These are phyloP conservation scores for Penicillium roqueforti DNA, from an alignment of 495 filamentous ascomycete genomes.

Conservation along the genomic window DNA sequence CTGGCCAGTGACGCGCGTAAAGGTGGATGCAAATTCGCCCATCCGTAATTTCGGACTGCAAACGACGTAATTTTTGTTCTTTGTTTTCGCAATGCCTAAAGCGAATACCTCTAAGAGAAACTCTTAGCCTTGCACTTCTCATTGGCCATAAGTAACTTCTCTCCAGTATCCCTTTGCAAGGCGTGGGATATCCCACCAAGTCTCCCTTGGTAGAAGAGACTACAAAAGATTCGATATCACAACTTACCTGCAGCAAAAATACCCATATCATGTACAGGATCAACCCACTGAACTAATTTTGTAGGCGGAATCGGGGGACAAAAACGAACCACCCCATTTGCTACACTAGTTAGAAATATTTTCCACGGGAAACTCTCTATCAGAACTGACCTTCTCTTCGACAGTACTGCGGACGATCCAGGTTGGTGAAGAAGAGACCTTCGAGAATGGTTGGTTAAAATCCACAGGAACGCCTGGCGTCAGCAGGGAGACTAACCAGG, in stretches of 20 bases:
- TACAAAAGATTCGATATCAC: no score
- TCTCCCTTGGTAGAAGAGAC: background rate
- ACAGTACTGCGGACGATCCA: slow-evolving; percentile 18
- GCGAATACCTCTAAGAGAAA: slow-evolving; percentile 11
- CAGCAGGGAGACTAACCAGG: slow-evolving; percentile 9
- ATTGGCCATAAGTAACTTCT: no score
- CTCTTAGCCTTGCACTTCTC: no score
- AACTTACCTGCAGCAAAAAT: slow-evolving; percentile 19
- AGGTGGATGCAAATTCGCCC: slow-evolving; percentile 10
- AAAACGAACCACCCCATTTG: slow-evolving; percentile 18
- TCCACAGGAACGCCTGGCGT: no score
- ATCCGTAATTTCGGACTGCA: background rate
- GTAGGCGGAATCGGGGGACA: slow-evolving; percentile 14
- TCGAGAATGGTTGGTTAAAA: no score
- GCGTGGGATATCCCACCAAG: no score
- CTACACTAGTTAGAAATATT: no score
- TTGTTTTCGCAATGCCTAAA: slow-evolving; percentile 15
- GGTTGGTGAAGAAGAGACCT: slow-evolving; percentile 16
- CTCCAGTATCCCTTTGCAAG: no score
- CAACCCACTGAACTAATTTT: slow-evolving; percentile 18
- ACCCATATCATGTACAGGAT: slow-evolving; percentile 20
- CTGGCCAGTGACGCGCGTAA: slow-evolving; percentile 13
- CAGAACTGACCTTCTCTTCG: no score
- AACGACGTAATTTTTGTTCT: slow-evolving; percentile 16
- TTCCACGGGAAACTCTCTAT: no score